These are phyloP conservation scores for Clathrus columnatus DNA, from an alignment of 768 basidiomycete genomes.

Conservation along the genomic window DNA sequence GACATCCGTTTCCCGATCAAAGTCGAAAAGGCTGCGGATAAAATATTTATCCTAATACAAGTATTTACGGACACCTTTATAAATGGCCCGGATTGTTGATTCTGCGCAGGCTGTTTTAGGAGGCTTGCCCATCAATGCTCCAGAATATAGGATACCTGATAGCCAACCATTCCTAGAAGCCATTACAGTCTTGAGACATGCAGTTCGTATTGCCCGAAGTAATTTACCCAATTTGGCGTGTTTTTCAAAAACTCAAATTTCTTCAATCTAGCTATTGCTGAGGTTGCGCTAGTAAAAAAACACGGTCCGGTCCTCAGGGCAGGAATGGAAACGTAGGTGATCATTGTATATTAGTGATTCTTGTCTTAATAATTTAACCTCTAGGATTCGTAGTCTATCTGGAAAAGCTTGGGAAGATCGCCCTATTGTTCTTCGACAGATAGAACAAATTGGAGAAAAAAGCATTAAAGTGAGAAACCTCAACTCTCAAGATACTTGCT, in stretches of 20 bases:
- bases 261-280: slow-evolving; percentile 53
- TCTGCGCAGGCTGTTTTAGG: slow-evolving; percentile 61
- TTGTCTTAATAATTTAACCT: neutral
- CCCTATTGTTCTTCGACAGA: slow-evolving; percentile 74
- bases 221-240: slow-evolving; percentile 1
- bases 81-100: neutral
- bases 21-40: slow-evolving; percentile 62
- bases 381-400: slow-evolving; percentile 62
- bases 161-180: slow-evolving; percentile 69
- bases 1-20: slow-evolving; percentile 78
- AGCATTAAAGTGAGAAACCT: slow-evolving; percentile 17
- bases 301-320: slow-evolving; percentile 61
- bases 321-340: slow-evolving; percentile 63
- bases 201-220: slow-evolving; percentile 72
- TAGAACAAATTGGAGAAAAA: slow-evolving; percentile 88
- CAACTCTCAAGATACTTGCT: too few species aligned
- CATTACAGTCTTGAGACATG: slow-evolving; percentile 62
- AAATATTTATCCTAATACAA: slow-evolving; percentile 75
- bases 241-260: neutral
- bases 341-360: neutral
- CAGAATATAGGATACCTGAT: slow-evolving; percentile 64
- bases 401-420: slow-evolving; percentile 92
- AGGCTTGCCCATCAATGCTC: slow-evolving; percentile 55
- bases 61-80: slow-evolving; percentile 26
- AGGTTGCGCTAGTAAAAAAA: slow-evolving; percentile 59